Evolutionary conservation across 352 stramenopile genomes (phyloP).

Genomic region (Globisporangium recalcitrans): DNA sequence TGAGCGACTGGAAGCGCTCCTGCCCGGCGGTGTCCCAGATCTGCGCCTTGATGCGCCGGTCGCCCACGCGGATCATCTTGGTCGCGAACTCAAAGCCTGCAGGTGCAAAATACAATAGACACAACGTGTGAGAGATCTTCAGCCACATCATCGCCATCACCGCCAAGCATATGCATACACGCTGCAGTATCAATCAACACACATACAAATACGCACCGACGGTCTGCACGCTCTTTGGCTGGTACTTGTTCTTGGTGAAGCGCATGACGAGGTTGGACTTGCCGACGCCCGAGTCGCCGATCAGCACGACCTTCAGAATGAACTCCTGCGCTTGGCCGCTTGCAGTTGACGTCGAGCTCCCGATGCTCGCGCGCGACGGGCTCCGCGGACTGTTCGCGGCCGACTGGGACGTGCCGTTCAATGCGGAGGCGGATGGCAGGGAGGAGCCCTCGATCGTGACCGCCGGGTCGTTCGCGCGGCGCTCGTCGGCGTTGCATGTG

Average conservation of each 20-base stretch:
- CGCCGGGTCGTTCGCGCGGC: constrained; percentile 38
- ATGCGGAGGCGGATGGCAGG: not conserved
- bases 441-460: constrained; percentile 16
- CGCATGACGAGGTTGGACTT: constrained; percentile 87
- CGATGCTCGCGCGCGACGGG: constrained; percentile 14
- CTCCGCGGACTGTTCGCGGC: constrained; percentile 45
- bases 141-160: not conserved
- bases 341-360: constrained; percentile 10
- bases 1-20: constrained; percentile 90
- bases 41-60: constrained; percentile 81
- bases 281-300: constrained; percentile 83
- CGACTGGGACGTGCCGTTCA: constrained; percentile 22
- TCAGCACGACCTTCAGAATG: constrained; percentile 86
- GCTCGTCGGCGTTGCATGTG: constrained; percentile 19
- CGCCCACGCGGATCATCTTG: constrained; percentile 81
- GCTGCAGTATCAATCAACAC: not conserved
- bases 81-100: constrained; percentile 80
- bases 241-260: constrained; percentile 89
- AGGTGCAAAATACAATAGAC: not conserved
- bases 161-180: not conserved
- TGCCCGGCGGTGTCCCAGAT: constrained; percentile 89
- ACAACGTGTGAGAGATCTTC: not conserved
- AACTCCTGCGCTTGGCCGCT: constrained; percentile 34
- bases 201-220: constrained; percentile 31
- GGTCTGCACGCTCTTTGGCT: constrained; percentile 68